Base-by-base conservation (phyloP, 352 stramenopile genomes). In the Ophiocytium majus region DNA sequence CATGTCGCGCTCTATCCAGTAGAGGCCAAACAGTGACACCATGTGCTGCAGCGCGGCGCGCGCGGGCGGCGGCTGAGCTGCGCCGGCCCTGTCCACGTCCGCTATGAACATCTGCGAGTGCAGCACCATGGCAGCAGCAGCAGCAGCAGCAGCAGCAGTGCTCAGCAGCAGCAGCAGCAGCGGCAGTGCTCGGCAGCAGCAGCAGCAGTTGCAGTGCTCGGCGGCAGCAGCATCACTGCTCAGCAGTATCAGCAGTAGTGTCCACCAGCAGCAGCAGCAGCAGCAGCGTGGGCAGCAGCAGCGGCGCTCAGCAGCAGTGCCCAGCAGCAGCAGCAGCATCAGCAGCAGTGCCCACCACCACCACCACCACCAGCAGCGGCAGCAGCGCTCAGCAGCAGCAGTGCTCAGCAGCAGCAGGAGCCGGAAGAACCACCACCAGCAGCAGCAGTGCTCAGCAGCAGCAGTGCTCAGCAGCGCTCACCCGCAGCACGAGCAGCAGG, bases 1-100 rank as follows among this genome's bases (percentile, higher is more conserved):
- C 85, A 89, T 89, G 64, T 89, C 85, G 36, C 82, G 85, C 63
- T 89, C 79, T 14, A 89, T 63, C 85, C 85, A 89, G 85, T 89
- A 87, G 0, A 89, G 81, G 0, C 71, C 85, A 35, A 89, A 84
- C 43, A 89, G 85, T 10, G 64, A 81, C 32, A 85, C 57, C 31
- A 89, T 79, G 17, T 80, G 64, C 33, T 86, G 66, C 31, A 89
- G 81, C n/a, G 80, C 81, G 33, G 76, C 64, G 71, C 66, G 64
- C 23, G 85, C 82, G n/a, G 64, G 10, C 23, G 37, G 57, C 50
- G 81, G 50, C 43, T 87, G 10, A 9, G 74, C 31, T n/a, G 63
- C 23, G 33, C 76, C 63, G 23, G 75, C 49, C n/a, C 32, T 36
- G 17, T 87, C 63, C 17, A 79, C 84, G 1, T 76, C 75, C 23